A percentile compares a stretch with the other conserved stretches of the same genome.
phyloP scores from a whole-genome alignment of 2,329 filamentous ascomycete genomes.

The Penicillium verrucosum region DNA sequence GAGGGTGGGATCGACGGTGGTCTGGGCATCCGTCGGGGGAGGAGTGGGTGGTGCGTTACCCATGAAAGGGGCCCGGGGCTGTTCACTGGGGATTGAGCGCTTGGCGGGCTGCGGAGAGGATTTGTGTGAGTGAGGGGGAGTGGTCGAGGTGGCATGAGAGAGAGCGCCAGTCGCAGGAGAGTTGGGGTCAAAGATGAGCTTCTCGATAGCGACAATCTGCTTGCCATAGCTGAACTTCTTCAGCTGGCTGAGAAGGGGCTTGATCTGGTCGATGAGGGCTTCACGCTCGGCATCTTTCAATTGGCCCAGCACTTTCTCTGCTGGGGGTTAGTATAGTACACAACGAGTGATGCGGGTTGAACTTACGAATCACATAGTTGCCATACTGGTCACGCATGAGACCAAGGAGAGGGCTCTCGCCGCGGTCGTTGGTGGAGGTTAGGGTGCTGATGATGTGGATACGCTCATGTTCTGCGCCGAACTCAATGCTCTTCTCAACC shows the following conservation, averaged over 20 bases:
- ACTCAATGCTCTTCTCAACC: slow-evolving; percentile 84
- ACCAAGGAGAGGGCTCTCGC: slow-evolving; percentile 65
- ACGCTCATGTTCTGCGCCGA: slow-evolving; percentile 67
- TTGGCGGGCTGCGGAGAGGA: slow-evolving; percentile 38
- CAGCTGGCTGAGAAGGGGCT: slow-evolving; percentile 58
- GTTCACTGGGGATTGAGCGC: slow-evolving; percentile 34
- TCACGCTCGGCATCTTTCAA: slow-evolving; percentile 60
- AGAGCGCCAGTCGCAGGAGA: slow-evolving; percentile 24
- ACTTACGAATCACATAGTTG: slow-evolving; percentile 95
- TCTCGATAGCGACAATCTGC: slow-evolving; percentile 64
- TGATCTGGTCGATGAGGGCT: slow-evolving; percentile 61
- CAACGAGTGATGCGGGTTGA: neutral
- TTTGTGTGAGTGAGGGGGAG: slow-evolving; percentile 41
- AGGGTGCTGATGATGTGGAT: slow-evolving; percentile 65
- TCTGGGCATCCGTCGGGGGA: slow-evolving; percentile 67
- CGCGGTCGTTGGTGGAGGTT: slow-evolving; percentile 59
- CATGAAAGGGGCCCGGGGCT: slow-evolving; percentile 46
- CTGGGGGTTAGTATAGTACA: slow-evolving; percentile 23
- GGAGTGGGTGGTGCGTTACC: slow-evolving; percentile 61
- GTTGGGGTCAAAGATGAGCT: slow-evolving; percentile 47
- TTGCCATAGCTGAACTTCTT: slow-evolving; percentile 65
- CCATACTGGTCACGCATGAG: slow-evolving; percentile 89
- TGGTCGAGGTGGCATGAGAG: slow-evolving; percentile 35
- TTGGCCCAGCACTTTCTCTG: slow-evolving; percentile 74
- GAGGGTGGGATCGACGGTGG: slow-evolving; percentile 49